phyloP scores from a whole-genome alignment of 179 eudicot genomes.

The Heliamphora pulchella region DNA sequence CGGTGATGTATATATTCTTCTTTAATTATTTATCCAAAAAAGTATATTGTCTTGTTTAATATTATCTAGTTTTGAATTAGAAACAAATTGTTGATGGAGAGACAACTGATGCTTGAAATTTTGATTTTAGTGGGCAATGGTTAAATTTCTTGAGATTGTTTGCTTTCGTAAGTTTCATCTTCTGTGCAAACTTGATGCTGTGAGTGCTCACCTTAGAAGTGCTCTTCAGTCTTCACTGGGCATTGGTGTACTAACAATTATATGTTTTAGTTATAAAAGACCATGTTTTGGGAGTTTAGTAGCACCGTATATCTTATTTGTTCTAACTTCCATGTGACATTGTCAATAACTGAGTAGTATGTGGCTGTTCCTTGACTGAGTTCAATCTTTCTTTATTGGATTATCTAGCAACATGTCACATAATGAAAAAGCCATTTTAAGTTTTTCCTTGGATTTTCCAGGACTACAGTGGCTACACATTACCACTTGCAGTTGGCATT shows the following conservation, averaged over 20 bases:
- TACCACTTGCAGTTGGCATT: conserved; percentile 71
- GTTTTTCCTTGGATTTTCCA: conserved; percentile 21
- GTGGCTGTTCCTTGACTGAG: background rate
- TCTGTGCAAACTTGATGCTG: background rate
- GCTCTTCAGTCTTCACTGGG: background rate
- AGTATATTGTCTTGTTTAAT: background rate
- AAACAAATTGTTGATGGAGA: background rate
- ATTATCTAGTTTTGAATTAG: background rate
- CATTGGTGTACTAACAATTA: background rate
- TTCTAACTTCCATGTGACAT: background rate
- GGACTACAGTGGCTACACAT: conserved; percentile 34
- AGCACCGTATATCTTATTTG: background rate
- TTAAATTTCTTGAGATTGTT: background rate
- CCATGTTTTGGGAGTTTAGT: background rate
- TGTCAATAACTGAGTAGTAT: background rate
- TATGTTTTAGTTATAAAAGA: background rate
- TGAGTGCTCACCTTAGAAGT: background rate
- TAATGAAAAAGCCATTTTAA: conserved; percentile 3
- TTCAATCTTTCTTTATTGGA: background rate
- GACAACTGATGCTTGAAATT: background rate
- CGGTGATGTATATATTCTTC: too few species aligned
- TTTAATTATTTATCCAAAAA: too few species aligned
- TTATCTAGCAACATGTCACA: background rate
- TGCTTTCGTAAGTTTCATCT: background rate
- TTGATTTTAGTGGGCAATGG: background rate